Evolutionary conservation across 768 basidiomycete genomes (phyloP), one percentile per base, ranked within the genome.

Genomic region (Sutorius australiensis): DNA sequence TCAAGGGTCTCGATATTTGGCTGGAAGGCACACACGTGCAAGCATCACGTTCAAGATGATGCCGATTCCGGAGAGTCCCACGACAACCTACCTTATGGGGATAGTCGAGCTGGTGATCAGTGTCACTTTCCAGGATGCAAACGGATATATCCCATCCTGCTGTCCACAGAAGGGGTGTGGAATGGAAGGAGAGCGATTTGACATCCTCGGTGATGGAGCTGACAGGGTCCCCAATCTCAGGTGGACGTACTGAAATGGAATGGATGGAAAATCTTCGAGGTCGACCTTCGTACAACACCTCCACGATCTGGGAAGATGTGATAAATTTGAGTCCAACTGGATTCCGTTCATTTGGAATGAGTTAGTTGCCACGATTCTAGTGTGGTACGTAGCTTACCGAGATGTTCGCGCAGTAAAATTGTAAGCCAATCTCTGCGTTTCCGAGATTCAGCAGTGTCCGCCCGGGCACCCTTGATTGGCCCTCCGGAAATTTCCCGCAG

Each of bases 311-410:
- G 9, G 73, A 73, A 36, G 73, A 66, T 11, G 81, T 80, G 56
- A 91, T 69, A 62, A 84, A 88, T 64, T 83, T 88, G 13, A 89
- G 72, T 62, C 86, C 83, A 40, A 91, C 91, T 92, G 46, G 6
- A 52, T 44, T n/a, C 46, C 27, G 31, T 57, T 46, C 47, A 39
- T 45, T 48, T 37, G 19, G 42, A 43, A 52, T 24, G 21, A 32
- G 30, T 56, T 43, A 57, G 50, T 28, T 24, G 24, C 24, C 24
- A 4, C 24, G 24, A 24, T 24, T 2, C 24, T 24, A 24, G 2
- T 24, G 24, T 24, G 24, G 24, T 24, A 24, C 32, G 19, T 14
- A 39, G 37, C 80, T 42, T 53, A 89, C 90, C 84, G 48, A 92
- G 73, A 37, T 75, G 63, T 70, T 92, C 90, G 51, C 83, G 80